phyloP scores from a whole-genome alignment of 345 rosid genomes.

The Garcia nutans region DNA sequence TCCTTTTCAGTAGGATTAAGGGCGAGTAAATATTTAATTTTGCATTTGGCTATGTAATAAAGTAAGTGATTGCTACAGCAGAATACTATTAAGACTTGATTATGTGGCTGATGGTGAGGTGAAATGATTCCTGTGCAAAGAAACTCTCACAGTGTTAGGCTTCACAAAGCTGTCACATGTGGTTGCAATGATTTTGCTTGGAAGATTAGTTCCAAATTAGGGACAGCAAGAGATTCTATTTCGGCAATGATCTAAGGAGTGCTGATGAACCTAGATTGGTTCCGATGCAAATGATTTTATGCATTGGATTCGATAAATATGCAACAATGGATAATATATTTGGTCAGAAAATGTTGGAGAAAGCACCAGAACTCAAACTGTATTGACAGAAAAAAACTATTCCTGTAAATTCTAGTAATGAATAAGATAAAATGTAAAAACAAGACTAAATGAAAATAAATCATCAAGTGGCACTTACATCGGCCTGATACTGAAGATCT shows the following conservation, averaged over 20 bases:
- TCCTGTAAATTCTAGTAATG: neutral
- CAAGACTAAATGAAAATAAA: constrained; percentile 1
- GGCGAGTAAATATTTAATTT: neutral
- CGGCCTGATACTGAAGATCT: constrained; percentile 98
- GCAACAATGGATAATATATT: neutral
- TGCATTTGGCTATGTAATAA: neutral
- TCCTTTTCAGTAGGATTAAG: neutral
- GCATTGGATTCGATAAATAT: neutral
- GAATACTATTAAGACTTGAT: neutral
- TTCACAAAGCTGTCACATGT: neutral
- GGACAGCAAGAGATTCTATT: neutral
- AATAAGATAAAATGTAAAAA: constrained; percentile 4
- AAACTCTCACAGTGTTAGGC: neutral
- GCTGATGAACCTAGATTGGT: neutral
- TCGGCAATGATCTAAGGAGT: neutral
- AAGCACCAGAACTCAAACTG: neutral
- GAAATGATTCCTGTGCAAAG: neutral
- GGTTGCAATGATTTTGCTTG: neutral
- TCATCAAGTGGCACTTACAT: constrained; percentile 44
- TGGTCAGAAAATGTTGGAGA: neutral
- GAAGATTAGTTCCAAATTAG: neutral
- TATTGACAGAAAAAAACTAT: neutral
- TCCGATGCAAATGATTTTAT: neutral
- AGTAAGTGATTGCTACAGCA: neutral
- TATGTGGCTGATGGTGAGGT: neutral